Evolutionary conservation across 345 rosid species (phyloP), one percentile per base, ranked within the genome.

Genomic region (Arabidopsis arenosa): DNA sequence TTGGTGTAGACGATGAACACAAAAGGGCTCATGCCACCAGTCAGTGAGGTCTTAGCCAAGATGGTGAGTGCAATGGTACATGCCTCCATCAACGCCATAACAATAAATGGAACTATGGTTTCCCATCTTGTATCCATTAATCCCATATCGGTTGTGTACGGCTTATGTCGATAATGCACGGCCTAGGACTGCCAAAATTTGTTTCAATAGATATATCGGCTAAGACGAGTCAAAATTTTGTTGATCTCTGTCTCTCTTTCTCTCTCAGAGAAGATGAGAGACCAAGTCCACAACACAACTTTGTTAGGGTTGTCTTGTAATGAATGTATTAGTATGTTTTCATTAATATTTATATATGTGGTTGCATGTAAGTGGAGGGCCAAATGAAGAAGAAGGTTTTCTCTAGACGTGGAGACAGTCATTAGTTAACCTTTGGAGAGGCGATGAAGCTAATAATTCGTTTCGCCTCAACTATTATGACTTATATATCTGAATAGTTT

Each of bases 1-100:
- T 90, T 93, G 1, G 92, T 86, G 63, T 90, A 87, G 13, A 84
- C 86, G 1, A 86, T 83, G 75, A 93, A 93, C 12, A 93, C 93
- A 23, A 85, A 93, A 66, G 94, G 96, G 63, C 93, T 93, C 86
- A 86, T 72, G 47, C 96, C 96, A 51, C 75, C 68, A 1, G 85
- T 78, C 72, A 93, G 66, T 45, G 80, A 84, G 0, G 90, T 83
- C 77, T 88, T 89, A 5, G 91, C 90, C 85, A 89, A 49, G 35
- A 89, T 88, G 7, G 96, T 92, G 23, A 90, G 79, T 56, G 79
- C 93, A 48, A 88, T 84, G 37, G 96, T 86, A 74, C 87, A 83
- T 36, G 90, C 96, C 33, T 92, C 93, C 89, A 86, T 80, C 49
- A 68, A 68, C 64, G 84, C 84, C 97, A 90, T 88, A 68, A 68